These are phyloP conservation scores for Phytophthora europaea DNA, from an alignment of 352 stramenopile genomes.

Conservation along the genomic window DNA sequence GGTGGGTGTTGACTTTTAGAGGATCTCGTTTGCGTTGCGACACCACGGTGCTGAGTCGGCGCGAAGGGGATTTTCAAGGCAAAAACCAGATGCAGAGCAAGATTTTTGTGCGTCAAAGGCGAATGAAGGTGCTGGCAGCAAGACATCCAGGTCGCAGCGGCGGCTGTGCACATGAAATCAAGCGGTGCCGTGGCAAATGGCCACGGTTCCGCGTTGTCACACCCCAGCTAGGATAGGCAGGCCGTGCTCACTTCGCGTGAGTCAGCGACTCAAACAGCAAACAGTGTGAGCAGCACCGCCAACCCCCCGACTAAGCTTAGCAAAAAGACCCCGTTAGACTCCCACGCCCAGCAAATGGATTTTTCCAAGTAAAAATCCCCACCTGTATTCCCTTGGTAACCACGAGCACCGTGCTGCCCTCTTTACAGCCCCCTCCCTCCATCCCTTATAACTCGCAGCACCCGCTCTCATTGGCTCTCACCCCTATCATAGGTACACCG, in stretches of 20 bases:
- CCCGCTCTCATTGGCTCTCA: constrained; percentile 11
- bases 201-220: constrained; percentile 9
- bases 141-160: neutral
- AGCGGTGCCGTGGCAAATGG: constrained; percentile 5
- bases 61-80: constrained; percentile 10
- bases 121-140: no score
- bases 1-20: neutral
- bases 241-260: neutral
- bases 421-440: constrained; percentile 2
- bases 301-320: constrained; percentile 11
- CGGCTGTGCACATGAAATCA: constrained; percentile 21
- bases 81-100: constrained; percentile 12
- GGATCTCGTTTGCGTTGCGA: neutral
- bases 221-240: constrained; percentile 5
- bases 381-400: neutral
- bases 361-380: constrained; percentile 3
- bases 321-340: constrained; percentile 27
- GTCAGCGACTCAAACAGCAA: constrained; percentile 16
- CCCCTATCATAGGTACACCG: constrained; percentile 26
- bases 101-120: constrained; percentile 16
- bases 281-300: neutral
- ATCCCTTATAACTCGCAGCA: neutral
- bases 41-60: constrained; percentile 15
- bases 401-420: constrained; percentile 8
- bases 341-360: constrained; percentile 22